These are phyloP conservation scores for Ustilago tritici DNA, from an alignment of 1,284 basidiomycete species.

Conservation along the genomic window DNA sequence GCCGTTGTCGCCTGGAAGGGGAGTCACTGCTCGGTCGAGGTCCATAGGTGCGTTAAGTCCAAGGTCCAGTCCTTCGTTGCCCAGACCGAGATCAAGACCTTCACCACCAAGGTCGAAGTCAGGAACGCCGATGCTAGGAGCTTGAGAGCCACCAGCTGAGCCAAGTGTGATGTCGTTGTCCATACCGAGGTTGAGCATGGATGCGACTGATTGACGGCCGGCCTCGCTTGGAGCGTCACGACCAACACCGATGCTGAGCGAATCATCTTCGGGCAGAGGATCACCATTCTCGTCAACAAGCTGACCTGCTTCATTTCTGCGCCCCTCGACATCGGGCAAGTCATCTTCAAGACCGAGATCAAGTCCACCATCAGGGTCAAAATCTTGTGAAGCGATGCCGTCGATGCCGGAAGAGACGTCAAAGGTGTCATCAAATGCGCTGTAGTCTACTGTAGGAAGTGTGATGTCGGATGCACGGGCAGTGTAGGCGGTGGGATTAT, in stretches of 20 bases:
- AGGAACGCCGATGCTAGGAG: slow-evolving; percentile 47
- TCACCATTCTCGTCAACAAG: slow-evolving; percentile 59
- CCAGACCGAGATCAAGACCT: slow-evolving; percentile 76
- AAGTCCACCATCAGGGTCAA: slow-evolving; percentile 67
- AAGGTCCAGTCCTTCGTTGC: slow-evolving; percentile 62
- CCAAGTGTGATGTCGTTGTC: slow-evolving; percentile 46
- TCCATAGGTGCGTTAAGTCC: slow-evolving; percentile 45
- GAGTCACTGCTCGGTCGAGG: slow-evolving; percentile 38
- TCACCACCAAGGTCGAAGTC: slow-evolving; percentile 49
- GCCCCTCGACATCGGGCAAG: slow-evolving; percentile 68
- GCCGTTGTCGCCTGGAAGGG: slow-evolving; percentile 52
- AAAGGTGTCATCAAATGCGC: slow-evolving; percentile 52
- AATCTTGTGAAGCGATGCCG: slow-evolving; percentile 59
- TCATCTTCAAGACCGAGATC: slow-evolving; percentile 71
- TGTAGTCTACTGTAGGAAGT: slow-evolving; percentile 54
- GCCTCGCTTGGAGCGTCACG: slow-evolving; percentile 61
- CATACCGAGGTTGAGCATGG: slow-evolving; percentile 48
- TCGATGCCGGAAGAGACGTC: slow-evolving; percentile 54
- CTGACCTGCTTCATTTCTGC: slow-evolving; percentile 49
- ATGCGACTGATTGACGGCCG: slow-evolving; percentile 50
- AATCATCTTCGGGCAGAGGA: slow-evolving; percentile 70
- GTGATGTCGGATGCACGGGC: slow-evolving; percentile 83
- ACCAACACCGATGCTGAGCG: slow-evolving; percentile 63
- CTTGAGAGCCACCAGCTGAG: slow-evolving; percentile 44
- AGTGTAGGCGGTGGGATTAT: slow-evolving; percentile 49